Conservation (phyloP, 805 yeast genomes). For the Wickerhamiella qilinensis region DNA sequence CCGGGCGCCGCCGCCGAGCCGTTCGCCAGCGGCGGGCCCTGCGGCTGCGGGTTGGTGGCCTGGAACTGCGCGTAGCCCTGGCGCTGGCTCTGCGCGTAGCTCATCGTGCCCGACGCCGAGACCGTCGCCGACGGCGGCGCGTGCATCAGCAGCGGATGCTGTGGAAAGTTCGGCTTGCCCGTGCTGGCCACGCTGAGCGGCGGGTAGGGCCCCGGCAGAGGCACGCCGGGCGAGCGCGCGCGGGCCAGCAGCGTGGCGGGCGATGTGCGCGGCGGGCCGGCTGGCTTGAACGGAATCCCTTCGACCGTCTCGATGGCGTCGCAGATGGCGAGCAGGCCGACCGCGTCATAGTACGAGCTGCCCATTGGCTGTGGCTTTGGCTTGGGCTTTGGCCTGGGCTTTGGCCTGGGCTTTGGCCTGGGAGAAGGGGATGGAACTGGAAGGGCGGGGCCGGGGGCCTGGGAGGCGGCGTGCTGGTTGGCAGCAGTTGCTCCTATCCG, state of each 20-base stretch:
- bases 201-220: conserved; percentile 9
- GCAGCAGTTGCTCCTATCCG: no score
- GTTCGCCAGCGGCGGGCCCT: background rate
- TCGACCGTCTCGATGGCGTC: conserved; percentile 26
- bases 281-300: conserved; percentile 18
- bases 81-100: conserved; percentile 14
- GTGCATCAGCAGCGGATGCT: conserved; percentile 14
- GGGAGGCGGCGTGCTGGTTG: no score
- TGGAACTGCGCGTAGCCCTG: conserved; percentile 13
- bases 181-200: background rate
- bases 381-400: no score
- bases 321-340: conserved; percentile 25
- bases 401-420: no score
- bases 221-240: conserved; percentile 1
- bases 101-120: conserved; percentile 10
- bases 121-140: conserved; percentile 14
- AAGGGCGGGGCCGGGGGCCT: no score
- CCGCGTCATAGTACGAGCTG: conserved; percentile 22
- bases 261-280: conserved; percentile 6
- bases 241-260: conserved; percentile 3
- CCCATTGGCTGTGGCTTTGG: background rate
- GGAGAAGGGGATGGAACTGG: no score
- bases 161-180: conserved; percentile 3
- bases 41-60: background rate
- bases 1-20: no score